phyloP scores from a whole-genome alignment of 2,329 filamentous ascomycete genomes.

The Alternaria sp. region DNA sequence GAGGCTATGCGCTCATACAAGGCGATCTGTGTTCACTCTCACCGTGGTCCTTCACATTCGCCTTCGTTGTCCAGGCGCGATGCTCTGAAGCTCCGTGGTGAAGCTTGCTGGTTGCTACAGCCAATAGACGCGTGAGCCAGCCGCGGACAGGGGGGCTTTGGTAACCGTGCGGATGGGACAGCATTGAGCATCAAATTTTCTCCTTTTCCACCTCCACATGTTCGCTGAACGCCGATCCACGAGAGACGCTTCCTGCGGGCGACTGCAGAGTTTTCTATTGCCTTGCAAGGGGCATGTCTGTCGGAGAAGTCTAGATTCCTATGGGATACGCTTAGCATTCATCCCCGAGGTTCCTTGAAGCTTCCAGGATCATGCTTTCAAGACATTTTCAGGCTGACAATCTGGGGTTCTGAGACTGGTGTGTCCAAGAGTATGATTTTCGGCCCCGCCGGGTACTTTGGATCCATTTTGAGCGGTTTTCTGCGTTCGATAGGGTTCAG shows the following conservation, averaged over 20 bases:
- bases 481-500: background rate
- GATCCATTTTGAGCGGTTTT: background rate
- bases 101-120: conserved; percentile 15
- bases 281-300: conserved; percentile 4
- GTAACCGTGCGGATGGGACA: conserved; percentile 20
- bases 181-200: conserved; percentile 29
- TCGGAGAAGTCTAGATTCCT: background rate
- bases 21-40: background rate
- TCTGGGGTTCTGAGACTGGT: background rate
- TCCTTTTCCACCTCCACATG: conserved; percentile 24
- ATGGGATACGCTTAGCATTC: background rate
- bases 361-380: background rate
- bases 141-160: conserved; percentile 34
- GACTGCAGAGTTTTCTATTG: conserved; percentile 24
- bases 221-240: conserved; percentile 36
- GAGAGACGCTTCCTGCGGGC: conserved; percentile 13
- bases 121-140: conserved; percentile 35
- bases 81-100: conserved; percentile 1
- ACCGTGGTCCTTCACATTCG: background rate
- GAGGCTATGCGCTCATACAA: conserved; percentile 1
- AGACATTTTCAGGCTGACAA: background rate
- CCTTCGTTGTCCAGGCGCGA: conserved; percentile 13
- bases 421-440: background rate
- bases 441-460: background rate
- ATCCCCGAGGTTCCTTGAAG: background rate